Percentiles rank a stretch among this genome's conserved stretches.
Evolutionary conservation across 495 filamentous ascomycete species (phyloP).

Genomic region (Aspergillus sclerotioniger): DNA sequence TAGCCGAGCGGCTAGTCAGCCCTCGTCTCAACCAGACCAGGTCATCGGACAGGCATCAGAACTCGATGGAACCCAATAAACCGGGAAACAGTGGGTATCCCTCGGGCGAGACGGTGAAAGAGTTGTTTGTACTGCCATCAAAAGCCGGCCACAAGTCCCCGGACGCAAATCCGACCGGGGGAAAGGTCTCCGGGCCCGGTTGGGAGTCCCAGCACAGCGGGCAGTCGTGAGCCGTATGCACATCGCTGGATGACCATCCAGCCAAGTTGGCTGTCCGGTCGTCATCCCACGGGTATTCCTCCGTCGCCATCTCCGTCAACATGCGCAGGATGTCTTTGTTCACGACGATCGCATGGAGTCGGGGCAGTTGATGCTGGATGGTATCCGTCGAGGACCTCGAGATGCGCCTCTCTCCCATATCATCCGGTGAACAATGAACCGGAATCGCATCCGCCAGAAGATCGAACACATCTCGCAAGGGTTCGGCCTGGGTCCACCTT

Average conservation of each 20-base stretch:
- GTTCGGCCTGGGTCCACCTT: constrained; percentile 23
- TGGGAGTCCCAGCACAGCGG: neutral
- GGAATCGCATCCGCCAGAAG: constrained; percentile 17
- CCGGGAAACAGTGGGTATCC: neutral
- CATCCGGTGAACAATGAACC: neutral
- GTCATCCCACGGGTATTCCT: constrained; percentile 16
- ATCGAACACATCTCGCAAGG: constrained; percentile 25
- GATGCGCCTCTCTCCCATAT: neutral
- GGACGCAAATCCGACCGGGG: neutral
- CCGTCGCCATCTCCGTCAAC: constrained; percentile 20
- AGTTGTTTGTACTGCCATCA: neutral
- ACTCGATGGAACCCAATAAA: neutral
- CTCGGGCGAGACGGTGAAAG: neutral
- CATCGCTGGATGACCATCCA: neutral
- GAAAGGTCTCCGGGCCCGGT: neutral
- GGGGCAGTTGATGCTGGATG: constrained; percentile 11
- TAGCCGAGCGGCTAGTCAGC: neutral
- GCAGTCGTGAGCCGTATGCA: neutral
- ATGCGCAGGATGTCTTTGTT: constrained; percentile 21
- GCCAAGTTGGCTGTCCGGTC: neutral
- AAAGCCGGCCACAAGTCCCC: neutral
- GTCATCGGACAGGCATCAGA: neutral
- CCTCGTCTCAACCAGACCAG: neutral
- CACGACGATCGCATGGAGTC: constrained; percentile 13
- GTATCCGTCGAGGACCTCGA: constrained; percentile 1